Evolutionary conservation across 2,329 filamentous ascomycete species (phyloP), one percentile per base, ranked within the genome.

Genomic region (Apiospora phragmitis): DNA sequence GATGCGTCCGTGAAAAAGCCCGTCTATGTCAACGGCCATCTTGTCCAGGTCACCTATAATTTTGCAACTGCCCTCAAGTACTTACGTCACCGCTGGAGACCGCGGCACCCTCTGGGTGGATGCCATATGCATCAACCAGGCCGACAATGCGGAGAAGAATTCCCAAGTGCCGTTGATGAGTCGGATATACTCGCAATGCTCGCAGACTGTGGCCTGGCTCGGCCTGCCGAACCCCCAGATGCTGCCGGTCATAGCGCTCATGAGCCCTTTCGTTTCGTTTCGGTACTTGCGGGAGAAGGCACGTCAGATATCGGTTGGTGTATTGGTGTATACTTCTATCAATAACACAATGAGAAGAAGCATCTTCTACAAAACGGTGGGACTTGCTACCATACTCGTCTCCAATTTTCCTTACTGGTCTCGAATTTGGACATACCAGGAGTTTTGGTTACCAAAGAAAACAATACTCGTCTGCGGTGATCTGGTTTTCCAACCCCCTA

Each of bases 101-200:
- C 59, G 32, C 32, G 59, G 3, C 7, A 41, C 32, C 41, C 59
- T 73, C 0, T 73, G 71, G 72, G 55, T 70, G 2, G 72, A 73
- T 68, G 72, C 72, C 3, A 68, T 72, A 12, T 73, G 72, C 32
- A 72, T 73, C 26, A 68, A 73, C 47, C 72, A 73, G 59, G n/a
- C 14, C 18, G 32, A 73, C 29, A 1, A 0, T 2, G 14, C 55
- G 7, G 72, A 73, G 29, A 59, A 35, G 32, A 21, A 4, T 5
- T 7, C 35, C 4, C 72, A 71, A 21, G 68, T 73, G 8, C 45
- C 51, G 1, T 32, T 68, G 0, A 73, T 73, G 72, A 51, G 65
- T 26, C 7, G 62, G 0, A 71, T 73, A 26, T 73, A 73, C 18
- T 47, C 65, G 1, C 21, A 51, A 2, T 51, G 47, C 24, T 51